These are phyloP conservation scores for Colletotrichum eleusines DNA, from an alignment of 2,329 filamentous ascomycete species.

Conservation along the genomic window DNA sequence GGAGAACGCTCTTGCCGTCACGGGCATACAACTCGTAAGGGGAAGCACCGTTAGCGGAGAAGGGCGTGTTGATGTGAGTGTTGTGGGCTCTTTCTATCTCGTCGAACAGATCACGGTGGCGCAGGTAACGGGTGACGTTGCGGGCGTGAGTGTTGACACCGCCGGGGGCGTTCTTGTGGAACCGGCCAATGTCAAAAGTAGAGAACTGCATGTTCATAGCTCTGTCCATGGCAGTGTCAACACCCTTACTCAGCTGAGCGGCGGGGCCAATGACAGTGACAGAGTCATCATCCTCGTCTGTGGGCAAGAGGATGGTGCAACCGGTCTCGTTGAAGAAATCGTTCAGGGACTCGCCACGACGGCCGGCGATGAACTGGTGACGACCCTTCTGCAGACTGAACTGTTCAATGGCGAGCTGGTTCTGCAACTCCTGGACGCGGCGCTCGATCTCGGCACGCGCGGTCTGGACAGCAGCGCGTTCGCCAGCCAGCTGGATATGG, in stretches of 20 bases:
- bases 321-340: conserved; percentile 93
- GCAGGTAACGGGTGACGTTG: conserved; percentile 88
- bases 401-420: conserved; percentile 81
- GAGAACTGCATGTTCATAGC: conserved; percentile 89
- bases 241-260: conserved; percentile 77
- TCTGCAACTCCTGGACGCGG: conserved; percentile 79
- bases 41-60: conserved; percentile 74
- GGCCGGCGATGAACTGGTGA: conserved; percentile 95
- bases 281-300: conserved; percentile 81
- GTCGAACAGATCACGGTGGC: conserved; percentile 83
- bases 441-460: conserved; percentile 85
- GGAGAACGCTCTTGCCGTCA: conserved; percentile 85
- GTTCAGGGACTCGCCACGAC: conserved; percentile 81
- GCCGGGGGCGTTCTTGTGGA: conserved; percentile 79
- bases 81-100: conserved; percentile 84
- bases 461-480: conserved; percentile 84
- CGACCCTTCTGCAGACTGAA: conserved; percentile 85
- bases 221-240: conserved; percentile 88
- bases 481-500: conserved; percentile 87
- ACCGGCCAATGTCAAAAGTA: conserved; percentile 83
- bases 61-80: conserved; percentile 88
- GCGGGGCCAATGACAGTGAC: conserved; percentile 87
- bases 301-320: conserved; percentile 86
- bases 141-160: conserved; percentile 84
- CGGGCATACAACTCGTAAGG: conserved; percentile 91